Conservation (phyloP, 345 rosid genomes). For the Bruguiera gymnorhiza region DNA sequence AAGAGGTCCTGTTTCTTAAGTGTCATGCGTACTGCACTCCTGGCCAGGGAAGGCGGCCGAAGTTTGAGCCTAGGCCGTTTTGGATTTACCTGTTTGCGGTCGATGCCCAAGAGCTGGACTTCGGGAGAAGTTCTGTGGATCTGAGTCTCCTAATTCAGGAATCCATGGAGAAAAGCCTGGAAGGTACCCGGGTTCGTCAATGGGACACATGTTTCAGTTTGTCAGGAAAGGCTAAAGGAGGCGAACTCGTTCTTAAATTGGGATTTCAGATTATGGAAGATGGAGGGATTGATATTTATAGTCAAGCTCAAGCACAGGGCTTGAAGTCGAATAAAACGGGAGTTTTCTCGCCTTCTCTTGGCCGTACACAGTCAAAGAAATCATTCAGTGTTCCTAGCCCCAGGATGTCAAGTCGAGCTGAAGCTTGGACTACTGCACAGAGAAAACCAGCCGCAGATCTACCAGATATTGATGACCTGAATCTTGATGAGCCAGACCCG, state of each 20-base stretch:
- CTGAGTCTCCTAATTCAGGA: slow-evolving; percentile 68
- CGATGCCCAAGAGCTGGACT: slow-evolving; percentile 80
- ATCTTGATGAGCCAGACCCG: slow-evolving; percentile 75
- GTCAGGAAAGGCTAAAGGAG: slow-evolving; percentile 91
- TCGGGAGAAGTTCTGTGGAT: slow-evolving; percentile 66
- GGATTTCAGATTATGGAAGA: slow-evolving; percentile 98
- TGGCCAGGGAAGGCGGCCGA: slow-evolving; percentile 52
- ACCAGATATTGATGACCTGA: slow-evolving; percentile 77
- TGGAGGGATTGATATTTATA: slow-evolving; percentile 79
- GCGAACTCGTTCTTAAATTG: slow-evolving; percentile 66
- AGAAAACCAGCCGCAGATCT: slow-evolving; percentile 40
- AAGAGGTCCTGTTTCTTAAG: slow-evolving; percentile 76
- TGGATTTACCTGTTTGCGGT: slow-evolving; percentile 62
- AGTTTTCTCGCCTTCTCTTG: slow-evolving; percentile 49
- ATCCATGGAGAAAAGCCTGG: slow-evolving; percentile 66
- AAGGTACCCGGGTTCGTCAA: slow-evolving; percentile 80
- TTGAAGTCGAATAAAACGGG: slow-evolving; percentile 41
- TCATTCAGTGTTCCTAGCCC: slow-evolving; percentile 95
- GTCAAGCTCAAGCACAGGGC: slow-evolving; percentile 53
- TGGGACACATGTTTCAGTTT: slow-evolving; percentile 78
- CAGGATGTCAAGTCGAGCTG: slow-evolving; percentile 51
- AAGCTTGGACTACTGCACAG: slow-evolving; percentile 64
- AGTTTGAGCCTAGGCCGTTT: slow-evolving; percentile 82
- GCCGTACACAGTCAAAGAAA: slow-evolving; percentile 68
- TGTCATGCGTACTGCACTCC: slow-evolving; percentile 71